A percentile compares a stretch with the other conserved stretches of the same genome.
Evolutionary conservation across 2,329 filamentous ascomycete species (phyloP).

Genomic region (Microcyclospora pomicola): DNA sequence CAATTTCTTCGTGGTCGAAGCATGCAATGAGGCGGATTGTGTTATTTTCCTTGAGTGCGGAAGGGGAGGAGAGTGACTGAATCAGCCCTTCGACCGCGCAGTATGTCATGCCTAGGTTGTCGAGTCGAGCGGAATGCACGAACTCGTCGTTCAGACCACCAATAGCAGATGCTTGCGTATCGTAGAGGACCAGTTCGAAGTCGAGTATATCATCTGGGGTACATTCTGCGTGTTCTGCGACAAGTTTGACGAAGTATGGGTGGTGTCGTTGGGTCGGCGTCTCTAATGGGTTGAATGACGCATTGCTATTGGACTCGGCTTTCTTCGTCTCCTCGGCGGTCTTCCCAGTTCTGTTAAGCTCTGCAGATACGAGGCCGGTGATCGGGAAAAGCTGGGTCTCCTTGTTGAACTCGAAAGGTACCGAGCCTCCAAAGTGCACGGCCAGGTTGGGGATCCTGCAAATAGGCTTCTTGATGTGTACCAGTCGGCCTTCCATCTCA

Average conservation of each 20-base stretch:
- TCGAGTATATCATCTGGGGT: conserved; percentile 63
- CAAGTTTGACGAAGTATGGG: conserved; percentile 68
- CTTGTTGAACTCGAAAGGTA: conserved; percentile 88
- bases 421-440: conserved; percentile 79
- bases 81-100: conserved; percentile 80
- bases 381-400: conserved; percentile 94
- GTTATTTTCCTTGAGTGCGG: conserved; percentile 58
- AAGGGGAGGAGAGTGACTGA: conserved; percentile 52
- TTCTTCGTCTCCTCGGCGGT: conserved; percentile 35
- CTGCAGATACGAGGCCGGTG: conserved; percentile 69
- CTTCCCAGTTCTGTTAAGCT: conserved; percentile 64
- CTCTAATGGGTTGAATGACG: conserved; percentile 59
- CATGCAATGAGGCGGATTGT: conserved; percentile 83
- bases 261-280: conserved; percentile 73
- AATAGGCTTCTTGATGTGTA: conserved; percentile 83
- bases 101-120: conserved; percentile 95
- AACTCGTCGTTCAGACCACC: conserved; percentile 88
- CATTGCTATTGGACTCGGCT: conserved; percentile 24
- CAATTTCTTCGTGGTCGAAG: conserved; percentile 97
- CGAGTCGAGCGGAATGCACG: conserved; percentile 87
- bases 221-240: conserved; percentile 66
- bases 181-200: conserved; percentile 94
- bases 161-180: conserved; percentile 80
- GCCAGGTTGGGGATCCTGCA: conserved; percentile 86
- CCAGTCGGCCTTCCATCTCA: conserved; percentile 65